Evolutionary conservation across 1,284 basidiomycete genomes (phyloP).

Genomic region (Ceratobasidium sp.): DNA sequence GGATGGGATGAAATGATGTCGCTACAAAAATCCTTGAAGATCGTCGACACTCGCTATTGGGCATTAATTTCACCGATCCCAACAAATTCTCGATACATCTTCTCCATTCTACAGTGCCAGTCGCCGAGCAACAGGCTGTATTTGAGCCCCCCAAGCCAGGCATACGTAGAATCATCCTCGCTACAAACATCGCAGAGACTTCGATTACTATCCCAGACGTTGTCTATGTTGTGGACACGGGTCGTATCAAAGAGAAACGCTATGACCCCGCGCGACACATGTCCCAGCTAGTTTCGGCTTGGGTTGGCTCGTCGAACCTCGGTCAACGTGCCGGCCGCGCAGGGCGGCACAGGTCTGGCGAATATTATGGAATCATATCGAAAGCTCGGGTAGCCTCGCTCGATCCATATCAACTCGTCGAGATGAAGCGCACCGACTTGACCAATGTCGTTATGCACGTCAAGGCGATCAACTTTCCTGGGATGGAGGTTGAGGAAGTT

Average conservation of each 20-base stretch:
- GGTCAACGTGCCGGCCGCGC: slow-evolving; percentile 95
- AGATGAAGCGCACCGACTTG: slow-evolving; percentile 94
- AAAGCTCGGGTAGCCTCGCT: slow-evolving; percentile 68
- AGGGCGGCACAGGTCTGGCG: slow-evolving; percentile 89
- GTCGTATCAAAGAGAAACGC: slow-evolving; percentile 89
- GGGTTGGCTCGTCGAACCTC: slow-evolving; percentile 93
- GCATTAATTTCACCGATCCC: slow-evolving; percentile 67
- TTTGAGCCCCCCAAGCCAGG: slow-evolving; percentile 82
- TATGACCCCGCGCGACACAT: slow-evolving; percentile 91
- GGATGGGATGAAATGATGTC: slow-evolving; percentile 92
- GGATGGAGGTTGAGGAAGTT: slow-evolving; percentile 87
- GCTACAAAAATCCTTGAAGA: slow-evolving; percentile 73
- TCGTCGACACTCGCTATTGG: slow-evolving; percentile 59
- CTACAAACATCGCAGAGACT: slow-evolving; percentile 97
- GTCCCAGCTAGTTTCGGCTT: slow-evolving; percentile 85
- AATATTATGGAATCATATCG: slow-evolving; percentile 89
- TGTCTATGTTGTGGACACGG: slow-evolving; percentile 92
- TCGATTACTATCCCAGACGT: slow-evolving; percentile 97
- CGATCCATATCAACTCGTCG: slow-evolving; percentile 87
- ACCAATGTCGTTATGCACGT: slow-evolving; percentile 96
- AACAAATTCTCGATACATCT: slow-evolving; percentile 80
- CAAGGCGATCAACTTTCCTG: slow-evolving; percentile 93
- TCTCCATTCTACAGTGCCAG: slow-evolving; percentile 89
- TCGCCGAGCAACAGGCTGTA: slow-evolving; percentile 89
- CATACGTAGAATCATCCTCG: slow-evolving; percentile 86